Evolutionary conservation across 1,284 basidiomycete genomes (phyloP), one percentile per base, ranked within the genome.

Genomic region (Marasmius oreades): DNA sequence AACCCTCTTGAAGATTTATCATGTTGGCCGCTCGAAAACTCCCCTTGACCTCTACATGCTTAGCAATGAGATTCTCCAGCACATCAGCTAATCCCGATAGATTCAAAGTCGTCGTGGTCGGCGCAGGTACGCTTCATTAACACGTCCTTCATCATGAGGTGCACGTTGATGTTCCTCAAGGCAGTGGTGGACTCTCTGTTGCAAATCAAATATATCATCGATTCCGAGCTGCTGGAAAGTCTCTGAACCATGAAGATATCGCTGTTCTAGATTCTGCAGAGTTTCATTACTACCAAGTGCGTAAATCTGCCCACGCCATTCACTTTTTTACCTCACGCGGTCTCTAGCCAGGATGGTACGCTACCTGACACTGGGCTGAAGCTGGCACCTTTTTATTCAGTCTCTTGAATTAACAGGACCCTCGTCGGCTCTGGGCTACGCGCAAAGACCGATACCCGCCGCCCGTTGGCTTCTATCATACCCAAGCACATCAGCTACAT

Each of bases 391-490:
- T 18, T 10, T 31, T 37, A 56, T 55, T 46, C 55, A 52, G 59
- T 56, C 33, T 47, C 10, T 36, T 45, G 22, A n/a, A 23, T 50
- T 45, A 56, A 5, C 52, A 93, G 92, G 95, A 97, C 95, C 2
- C 83, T 98, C 23, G 95, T 95, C 42, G 95, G 94, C 24, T 80
- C 92, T 26, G 96, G 96, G 36, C 79, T 98, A 58, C 85, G 88
- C 65, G 70, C 80, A 51, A 88, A 90, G 61, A 70, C 74, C 11
- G 78, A 84, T 20, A 89, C 92, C 63, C 82, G 87, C 55, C 80
- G 82, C 28, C 84, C 84, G 4, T 78, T 97, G 51, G 68, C 75
- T 23, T 79, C 82, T 1, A 78, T 96, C 43, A 83, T 96, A 55
- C 90, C 93, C 0, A 68, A 76, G 8, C 81, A 93, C 64, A 83